A percentile compares a stretch with the other conserved stretches of the same genome.
Evolutionary conservation across 1,139 yeast species (phyloP).

Genomic region (Debaryomycetaceae sp.): DNA sequence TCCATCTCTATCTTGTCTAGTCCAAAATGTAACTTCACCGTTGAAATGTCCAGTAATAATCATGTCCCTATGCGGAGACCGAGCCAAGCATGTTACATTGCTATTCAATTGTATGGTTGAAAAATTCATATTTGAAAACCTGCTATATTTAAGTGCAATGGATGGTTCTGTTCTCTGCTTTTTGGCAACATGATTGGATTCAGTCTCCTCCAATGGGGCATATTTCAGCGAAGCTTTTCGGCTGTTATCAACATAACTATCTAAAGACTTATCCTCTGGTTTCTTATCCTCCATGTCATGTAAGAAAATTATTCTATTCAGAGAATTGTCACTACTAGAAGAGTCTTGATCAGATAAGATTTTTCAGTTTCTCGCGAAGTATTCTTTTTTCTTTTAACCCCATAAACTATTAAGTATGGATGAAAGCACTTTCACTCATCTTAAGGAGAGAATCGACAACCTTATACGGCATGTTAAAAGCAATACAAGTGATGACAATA

Average conservation of each 20-base stretch:
- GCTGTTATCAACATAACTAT: too few species aligned
- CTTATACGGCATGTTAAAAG: background rate
- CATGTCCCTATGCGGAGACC: constrained; percentile 9
- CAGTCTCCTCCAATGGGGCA: too few species aligned
- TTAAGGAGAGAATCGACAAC: background rate
- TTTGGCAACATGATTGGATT: background rate
- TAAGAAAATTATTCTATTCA: too few species aligned
- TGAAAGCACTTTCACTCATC: background rate
- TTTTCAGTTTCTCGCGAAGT: too few species aligned
- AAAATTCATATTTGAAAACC: background rate
- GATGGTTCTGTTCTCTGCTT: background rate
- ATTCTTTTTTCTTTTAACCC: too few species aligned
- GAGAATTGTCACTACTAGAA: too few species aligned
- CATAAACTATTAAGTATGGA: background rate
- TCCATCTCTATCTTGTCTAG: constrained; percentile 8
- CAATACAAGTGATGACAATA: background rate
- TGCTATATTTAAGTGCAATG: too few species aligned
- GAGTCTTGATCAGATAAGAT: too few species aligned
- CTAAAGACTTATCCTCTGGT: too few species aligned
- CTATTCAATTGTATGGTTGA: constrained; percentile 1
- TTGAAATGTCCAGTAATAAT: constrained; percentile 35
- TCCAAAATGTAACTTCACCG: constrained; percentile 44
- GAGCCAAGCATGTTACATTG: constrained; percentile 5
- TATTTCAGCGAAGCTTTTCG: too few species aligned
- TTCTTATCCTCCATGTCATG: too few species aligned